phyloP scores from a whole-genome alignment of 148 eudicot genomes.

The Heliamphora exappendiculata region DNA sequence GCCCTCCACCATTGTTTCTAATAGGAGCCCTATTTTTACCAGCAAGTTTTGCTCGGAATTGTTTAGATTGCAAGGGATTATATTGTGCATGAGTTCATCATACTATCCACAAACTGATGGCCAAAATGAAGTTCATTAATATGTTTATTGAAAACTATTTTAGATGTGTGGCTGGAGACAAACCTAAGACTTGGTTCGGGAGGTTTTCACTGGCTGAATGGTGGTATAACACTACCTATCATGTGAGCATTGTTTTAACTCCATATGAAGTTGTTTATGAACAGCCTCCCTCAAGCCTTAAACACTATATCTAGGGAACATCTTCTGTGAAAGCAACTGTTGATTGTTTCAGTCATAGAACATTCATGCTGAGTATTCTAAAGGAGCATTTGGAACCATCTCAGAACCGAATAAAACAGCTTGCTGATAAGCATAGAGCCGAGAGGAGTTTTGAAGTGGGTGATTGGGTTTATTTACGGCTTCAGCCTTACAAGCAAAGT shows the following conservation, averaged over 20 bases:
- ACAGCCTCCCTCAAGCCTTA: not conserved
- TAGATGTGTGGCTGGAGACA: not conserved
- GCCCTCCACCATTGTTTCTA: not conserved
- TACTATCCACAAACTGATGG: conserved; percentile 7
- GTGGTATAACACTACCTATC: not conserved
- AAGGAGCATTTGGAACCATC: not conserved
- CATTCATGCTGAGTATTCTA: not conserved
- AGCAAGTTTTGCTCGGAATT: not conserved
- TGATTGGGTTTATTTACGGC: not conserved
- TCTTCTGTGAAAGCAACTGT: too few relatives aligned
- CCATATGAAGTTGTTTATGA: conserved; percentile 5
- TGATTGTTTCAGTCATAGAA: too few relatives aligned
- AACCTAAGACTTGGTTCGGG: not conserved
- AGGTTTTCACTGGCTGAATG: not conserved
- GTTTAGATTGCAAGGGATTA: not conserved
- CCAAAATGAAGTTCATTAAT: not conserved
- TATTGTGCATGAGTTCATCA: not conserved
- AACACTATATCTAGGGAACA: too few relatives aligned
- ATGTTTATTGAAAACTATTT: not conserved
- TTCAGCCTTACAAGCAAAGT: conserved; percentile 1
- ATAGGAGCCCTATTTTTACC: not conserved
- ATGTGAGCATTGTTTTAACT: not conserved
- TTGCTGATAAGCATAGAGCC: not conserved
- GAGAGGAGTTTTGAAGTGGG: not conserved
- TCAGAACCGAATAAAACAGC: not conserved